These are phyloP conservation scores for Scheffersomyces insectosa DNA, from an alignment of 1,139 yeast genomes.

Conservation along the genomic window DNA sequence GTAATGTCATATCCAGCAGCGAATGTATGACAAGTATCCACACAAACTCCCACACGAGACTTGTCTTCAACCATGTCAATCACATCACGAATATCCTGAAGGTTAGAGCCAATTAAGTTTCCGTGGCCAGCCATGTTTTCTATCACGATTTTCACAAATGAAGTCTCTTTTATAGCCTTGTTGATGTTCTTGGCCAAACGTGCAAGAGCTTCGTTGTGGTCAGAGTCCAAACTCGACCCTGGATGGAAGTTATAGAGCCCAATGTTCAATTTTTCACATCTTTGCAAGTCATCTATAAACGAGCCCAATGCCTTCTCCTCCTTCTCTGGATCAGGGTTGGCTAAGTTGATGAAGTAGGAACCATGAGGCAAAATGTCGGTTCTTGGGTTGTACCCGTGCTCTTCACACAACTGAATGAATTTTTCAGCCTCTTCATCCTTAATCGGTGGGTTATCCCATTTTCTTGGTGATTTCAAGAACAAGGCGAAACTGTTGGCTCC, in stretches of 20 bases:
- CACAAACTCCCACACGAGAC: slow-evolving; percentile 84
- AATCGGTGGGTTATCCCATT: slow-evolving; percentile 85
- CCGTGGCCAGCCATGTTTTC: slow-evolving; percentile 99
- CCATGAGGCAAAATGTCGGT: slow-evolving; percentile 92
- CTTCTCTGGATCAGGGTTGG: slow-evolving; percentile 84
- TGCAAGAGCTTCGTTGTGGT: slow-evolving; percentile 61
- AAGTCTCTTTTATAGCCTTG: slow-evolving; percentile 69
- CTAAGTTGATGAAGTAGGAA: slow-evolving; percentile 86
- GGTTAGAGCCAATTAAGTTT: slow-evolving; percentile 77
- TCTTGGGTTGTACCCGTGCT: slow-evolving; percentile 66
- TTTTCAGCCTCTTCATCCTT: slow-evolving; percentile 64
- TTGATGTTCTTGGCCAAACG: slow-evolving; percentile 79
- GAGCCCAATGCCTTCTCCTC: slow-evolving; percentile 73
- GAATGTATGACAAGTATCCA: slow-evolving; percentile 93
- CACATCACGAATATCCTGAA: slow-evolving; percentile 74
- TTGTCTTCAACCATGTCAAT: slow-evolving; percentile 78
- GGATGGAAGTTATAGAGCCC: slow-evolving; percentile 95
- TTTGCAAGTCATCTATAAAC: slow-evolving; percentile 79
- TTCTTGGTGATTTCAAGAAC: slow-evolving; percentile 85
- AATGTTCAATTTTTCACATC: slow-evolving; percentile 84
- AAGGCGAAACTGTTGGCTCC: slow-evolving; percentile 89
- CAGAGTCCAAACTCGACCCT: slow-evolving; percentile 81
- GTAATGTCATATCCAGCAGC: slow-evolving; percentile 94
- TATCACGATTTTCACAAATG: slow-evolving; percentile 79
- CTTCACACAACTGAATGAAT: slow-evolving; percentile 62